Conservation (phyloP, 768 basidiomycete genomes). For the Tulasnella sp. region DNA sequence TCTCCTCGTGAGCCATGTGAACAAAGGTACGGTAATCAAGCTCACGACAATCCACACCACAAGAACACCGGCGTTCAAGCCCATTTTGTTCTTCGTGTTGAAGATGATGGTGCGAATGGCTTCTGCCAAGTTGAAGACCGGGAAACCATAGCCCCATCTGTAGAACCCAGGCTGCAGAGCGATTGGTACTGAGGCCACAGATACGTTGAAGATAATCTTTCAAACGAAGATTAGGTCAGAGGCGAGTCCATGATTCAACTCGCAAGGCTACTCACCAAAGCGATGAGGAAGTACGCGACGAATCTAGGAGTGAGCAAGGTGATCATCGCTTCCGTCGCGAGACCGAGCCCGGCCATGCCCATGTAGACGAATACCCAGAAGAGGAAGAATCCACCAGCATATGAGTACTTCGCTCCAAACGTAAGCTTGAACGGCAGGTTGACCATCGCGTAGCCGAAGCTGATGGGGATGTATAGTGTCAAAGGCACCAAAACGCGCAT, state of each 20-base stretch:
- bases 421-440: conserved; percentile 34
- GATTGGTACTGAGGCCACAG: conserved; percentile 40
- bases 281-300: conserved; percentile 26
- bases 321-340: conserved; percentile 27
- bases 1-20: conserved; percentile 5
- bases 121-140: conserved; percentile 55
- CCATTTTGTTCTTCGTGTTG: conserved; percentile 43
- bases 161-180: conserved; percentile 30
- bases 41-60: conserved; percentile 23
- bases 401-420: conserved; percentile 29
- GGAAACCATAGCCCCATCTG: conserved; percentile 52
- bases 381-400: conserved; percentile 27
- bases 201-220: conserved; percentile 45
- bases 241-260: not conserved
- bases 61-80: conserved; percentile 26
- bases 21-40: conserved; percentile 4
- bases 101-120: conserved; percentile 55
- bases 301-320: conserved; percentile 28
- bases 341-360: conserved; percentile 26
- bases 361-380: conserved; percentile 27
- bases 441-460: conserved; percentile 34
- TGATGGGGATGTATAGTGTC: conserved; percentile 28
- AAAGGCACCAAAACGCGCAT: conserved; percentile 29
- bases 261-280: conserved; percentile 1
- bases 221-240: conserved; percentile 12